Base-by-base conservation (phyloP, 495 filamentous ascomycete genomes). In the Geopyxis carbonaria region DNA sequence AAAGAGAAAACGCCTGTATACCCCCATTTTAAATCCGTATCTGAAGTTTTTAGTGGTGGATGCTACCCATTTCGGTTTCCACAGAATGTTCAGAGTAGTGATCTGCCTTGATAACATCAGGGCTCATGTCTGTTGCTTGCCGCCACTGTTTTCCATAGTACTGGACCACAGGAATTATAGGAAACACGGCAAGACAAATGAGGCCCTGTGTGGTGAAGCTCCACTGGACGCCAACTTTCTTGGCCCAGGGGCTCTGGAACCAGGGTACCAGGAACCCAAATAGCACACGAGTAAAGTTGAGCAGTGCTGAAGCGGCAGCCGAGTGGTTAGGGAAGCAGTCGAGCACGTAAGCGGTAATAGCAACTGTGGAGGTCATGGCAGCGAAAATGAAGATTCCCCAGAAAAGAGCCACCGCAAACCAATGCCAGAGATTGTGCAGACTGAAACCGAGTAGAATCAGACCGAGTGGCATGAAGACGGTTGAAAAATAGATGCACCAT, bases 361-460 rank as follows among this genome's bases (percentile, higher is more conserved):
- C 49, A 24, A 53, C 49, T 14, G 49, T 53, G 19, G 43, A 43
- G 32, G 35, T 47, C 49, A 53, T 53, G 4, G 45, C 20, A 0
- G 43, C 48, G 22, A 45, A 53, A 8, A 53, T 31, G 9, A 51
- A 53, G 6, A 50, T 10, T 14, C 47, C 49, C 49, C 49, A 53
- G 32, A 49, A 46, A n/a, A 51, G 9, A 0, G 47, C 49, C 10
- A 53, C 33, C 8, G 44, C 11, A 13, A 34, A 22, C 49, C 49
- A 53, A 37, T 43, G 31, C 49, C 49, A 53, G 8, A 38, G 37
- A 7, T 25, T 20, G 15, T 40, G 2, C 15, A 53, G 47, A 6
- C 41, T 36, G 4, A 40, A 25, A 0, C 49, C 49, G 1, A 53
- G 22, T 13, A 53, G 39, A 11, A 29, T 27, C 14, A 53, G 5